Evolutionary conservation across 176 grass and related monocot genomes (phyloP), one percentile per base, ranked within the genome.

Genomic region (Zea luxurians): DNA sequence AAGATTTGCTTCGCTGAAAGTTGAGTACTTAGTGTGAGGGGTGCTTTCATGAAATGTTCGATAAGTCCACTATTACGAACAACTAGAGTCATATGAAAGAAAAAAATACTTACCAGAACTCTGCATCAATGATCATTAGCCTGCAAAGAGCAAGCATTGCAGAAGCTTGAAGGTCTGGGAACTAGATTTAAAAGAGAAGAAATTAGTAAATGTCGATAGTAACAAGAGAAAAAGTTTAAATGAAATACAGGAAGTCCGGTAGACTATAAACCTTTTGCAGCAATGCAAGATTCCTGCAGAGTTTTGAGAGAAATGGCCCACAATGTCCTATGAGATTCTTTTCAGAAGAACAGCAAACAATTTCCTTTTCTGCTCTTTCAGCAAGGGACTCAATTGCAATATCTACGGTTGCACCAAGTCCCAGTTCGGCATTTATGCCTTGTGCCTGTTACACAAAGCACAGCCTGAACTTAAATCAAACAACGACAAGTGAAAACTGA

Each of bases 381-480:
- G 89, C 88, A 84, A 98, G 91, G 42, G 81, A 89, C 42, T 98
- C 91, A 10, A 98, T 89, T 72, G 87, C 73, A 75, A 84, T 67
- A 90, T 94, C 91, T 83, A 72, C 60, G 35, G 85, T 88, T 58
- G 83, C 95, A 82, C 83, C 76, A 67, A 98, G 83, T 72, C 95
- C 95, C 79, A 98, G 62, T 81, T 98, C 95, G 18, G 85, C 91
- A 90, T 98, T 98, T 98, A 98, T 98, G 70, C 80, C 69, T 82
- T 84, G 80, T 48, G 55, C 66, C 89, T 94, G 83, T 70, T 45
- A 34, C 44, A 85, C 36, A 75, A 47, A 78, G 58, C 67, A 70
- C 48, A 75, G 57, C 5, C 20, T 71, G 10, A 68, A 62, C n/a
- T 63, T 55, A 67, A 61, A 15, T 45, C 38, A 68, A 87, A 83